Base-by-base conservation (phyloP, 768 basidiomycete genomes). In the Suillus subaureus region DNA sequence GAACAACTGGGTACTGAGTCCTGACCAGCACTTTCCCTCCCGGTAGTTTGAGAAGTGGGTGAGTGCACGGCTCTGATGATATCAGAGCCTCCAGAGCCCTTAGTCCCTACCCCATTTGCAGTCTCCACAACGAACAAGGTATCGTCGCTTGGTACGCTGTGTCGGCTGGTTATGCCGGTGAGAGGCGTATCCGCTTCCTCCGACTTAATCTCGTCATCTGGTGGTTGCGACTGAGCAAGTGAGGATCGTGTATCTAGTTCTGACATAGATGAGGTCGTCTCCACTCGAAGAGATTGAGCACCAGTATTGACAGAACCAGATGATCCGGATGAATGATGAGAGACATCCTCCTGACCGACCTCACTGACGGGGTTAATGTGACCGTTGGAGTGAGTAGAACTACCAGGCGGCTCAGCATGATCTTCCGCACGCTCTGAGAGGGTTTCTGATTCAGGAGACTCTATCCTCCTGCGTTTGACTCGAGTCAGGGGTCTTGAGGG, bases 101-200 rank as follows among this genome's bases (percentile, higher is more conserved):
- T 73, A 72, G 58, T 74, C 69, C 77, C 62, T 63, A 72, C 70
- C 18, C 69, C 72, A 33, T 71, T 70, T 5, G 70, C 70, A 8
- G 68, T 73, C 43, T 83, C 80, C 15, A 72, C 67, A 18, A 77
- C 80, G 55, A 80, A 79, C 49, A 87, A 78, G 11, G 85, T 88
- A 62, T 85, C 85, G 66, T 89, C 89, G 70, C 84, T 87, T 37
- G 85, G 84, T 64, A 81, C 78, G 67, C 87, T 88, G 70, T 84
- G 85, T 65, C 80, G 79, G 68, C 84, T 85, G 58, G 84, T 81
- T 64, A 78, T 69, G 26, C 75, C 81, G 7, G 83, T 86, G 54
- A 83, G 73, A 1, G 86, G 85, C 37, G 86, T 87, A 37, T 79
- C 84, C 62, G 77, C 68, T 64, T 86, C 86, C 71, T 88, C 87